phyloP scores from a whole-genome alignment of 495 filamentous ascomycete genomes.

The Tuber indicum region DNA sequence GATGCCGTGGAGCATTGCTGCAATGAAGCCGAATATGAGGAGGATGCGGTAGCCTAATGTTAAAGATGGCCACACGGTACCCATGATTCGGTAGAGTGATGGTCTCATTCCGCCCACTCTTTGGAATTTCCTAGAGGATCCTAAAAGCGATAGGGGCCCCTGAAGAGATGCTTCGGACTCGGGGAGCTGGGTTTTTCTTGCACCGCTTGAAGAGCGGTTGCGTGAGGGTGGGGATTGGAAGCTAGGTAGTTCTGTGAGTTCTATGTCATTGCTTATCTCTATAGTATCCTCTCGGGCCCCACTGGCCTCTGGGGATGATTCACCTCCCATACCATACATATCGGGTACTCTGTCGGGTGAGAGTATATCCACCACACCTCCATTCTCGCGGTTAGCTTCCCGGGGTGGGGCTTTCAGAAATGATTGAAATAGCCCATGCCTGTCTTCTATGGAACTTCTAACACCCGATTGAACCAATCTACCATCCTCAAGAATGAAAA shows the following conservation, averaged over 20 bases:
- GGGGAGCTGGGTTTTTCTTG: slow-evolving; percentile 18
- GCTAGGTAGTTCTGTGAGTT: not conserved
- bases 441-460: slow-evolving; percentile 47
- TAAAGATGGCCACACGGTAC: slow-evolving; percentile 66
- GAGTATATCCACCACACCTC: slow-evolving; percentile 8
- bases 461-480: slow-evolving; percentile 61
- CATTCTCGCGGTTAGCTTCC: not conserved
- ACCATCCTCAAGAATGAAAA: slow-evolving; percentile 74
- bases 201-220: not conserved
- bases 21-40: slow-evolving; percentile 56
- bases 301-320: slow-evolving; percentile 11
- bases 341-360: not conserved
- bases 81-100: slow-evolving; percentile 57
- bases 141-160: not conserved
- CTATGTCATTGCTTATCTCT: not conserved
- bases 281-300: slow-evolving; percentile 22
- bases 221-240: not conserved
- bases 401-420: slow-evolving; percentile 30
- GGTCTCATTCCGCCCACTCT: slow-evolving; percentile 13
- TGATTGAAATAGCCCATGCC: slow-evolving; percentile 23
- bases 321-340: not conserved
- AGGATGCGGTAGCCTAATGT: slow-evolving; percentile 48
- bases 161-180: not conserved
- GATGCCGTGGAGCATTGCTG: slow-evolving; percentile 58
- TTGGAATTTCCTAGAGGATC: not conserved